phyloP scores from a whole-genome alignment of 768 basidiomycete genomes.

The Russula foetens region DNA sequence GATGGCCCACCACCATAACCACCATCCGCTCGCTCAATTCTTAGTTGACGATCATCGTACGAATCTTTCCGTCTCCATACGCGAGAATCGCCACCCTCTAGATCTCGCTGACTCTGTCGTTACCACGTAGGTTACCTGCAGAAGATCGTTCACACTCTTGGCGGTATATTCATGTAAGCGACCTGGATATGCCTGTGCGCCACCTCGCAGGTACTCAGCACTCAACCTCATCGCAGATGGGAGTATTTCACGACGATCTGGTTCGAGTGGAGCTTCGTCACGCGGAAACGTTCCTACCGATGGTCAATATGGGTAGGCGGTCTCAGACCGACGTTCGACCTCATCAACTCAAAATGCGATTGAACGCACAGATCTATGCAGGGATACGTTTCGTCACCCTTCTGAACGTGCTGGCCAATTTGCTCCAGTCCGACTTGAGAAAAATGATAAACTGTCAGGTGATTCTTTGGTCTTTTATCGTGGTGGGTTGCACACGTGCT shows the following conservation, averaged over 20 bases:
- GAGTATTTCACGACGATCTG: slow-evolving; percentile 10
- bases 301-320: slow-evolving; percentile 18
- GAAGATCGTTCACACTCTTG: background rate
- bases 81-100: background rate
- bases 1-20: background rate
- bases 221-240: slow-evolving; percentile 2
- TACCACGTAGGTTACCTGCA: background rate
- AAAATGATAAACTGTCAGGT: slow-evolving; percentile 2
- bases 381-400: slow-evolving; percentile 1
- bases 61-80: background rate
- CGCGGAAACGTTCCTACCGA: background rate
- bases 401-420: background rate
- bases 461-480: background rate
- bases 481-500: background rate
- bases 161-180: slow-evolving; percentile 7
- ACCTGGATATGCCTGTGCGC: too few relatives aligned
- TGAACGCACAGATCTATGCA: background rate
- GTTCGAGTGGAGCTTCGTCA: slow-evolving; percentile 15
- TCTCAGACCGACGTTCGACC: background rate
- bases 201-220: background rate
- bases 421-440: background rate
- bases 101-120: background rate
- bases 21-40: background rate
- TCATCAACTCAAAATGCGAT: background rate
- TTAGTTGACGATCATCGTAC: background rate